Percentiles rank a stretch among this genome's conserved stretches.
Evolutionary conservation across 305 asterid species (phyloP).

Genomic region (Stenogyne calaminthoides): DNA sequence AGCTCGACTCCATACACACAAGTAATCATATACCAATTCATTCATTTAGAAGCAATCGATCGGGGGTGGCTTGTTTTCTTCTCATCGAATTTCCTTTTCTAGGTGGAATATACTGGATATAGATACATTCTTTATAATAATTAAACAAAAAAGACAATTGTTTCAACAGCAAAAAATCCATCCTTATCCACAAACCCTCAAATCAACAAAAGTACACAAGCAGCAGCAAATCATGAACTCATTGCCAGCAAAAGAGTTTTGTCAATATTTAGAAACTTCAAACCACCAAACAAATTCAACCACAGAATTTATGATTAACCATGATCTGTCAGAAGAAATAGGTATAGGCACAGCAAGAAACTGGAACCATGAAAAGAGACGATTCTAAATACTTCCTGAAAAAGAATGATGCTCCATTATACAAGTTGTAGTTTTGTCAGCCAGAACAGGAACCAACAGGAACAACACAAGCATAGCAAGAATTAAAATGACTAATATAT

Average conservation of each 20-base stretch:
- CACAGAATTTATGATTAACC: not conserved
- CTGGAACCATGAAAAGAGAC: not conserved
- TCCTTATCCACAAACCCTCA: not conserved
- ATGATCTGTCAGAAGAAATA: constrained; percentile 16
- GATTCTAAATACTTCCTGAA: not conserved
- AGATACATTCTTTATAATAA: not conserved
- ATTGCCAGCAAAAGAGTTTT: not conserved
- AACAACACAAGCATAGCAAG: constrained; percentile 16
- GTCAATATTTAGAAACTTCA: constrained; percentile 1
- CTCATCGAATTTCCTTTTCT: not conserved
- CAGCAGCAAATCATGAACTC: not conserved
- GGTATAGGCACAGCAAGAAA: not conserved
- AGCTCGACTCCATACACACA: not conserved
- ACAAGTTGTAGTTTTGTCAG: constrained; percentile 5
- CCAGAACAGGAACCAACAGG: constrained; percentile 19
- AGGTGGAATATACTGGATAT: not conserved
- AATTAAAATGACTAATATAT: constrained; percentile 9
- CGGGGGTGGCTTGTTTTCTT: not conserved
- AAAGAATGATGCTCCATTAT: constrained; percentile 7
- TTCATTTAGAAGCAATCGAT: not conserved
- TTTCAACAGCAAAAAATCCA: not conserved
- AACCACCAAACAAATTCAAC: constrained; percentile 9
- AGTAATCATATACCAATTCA: not conserved
- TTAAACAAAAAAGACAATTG: not conserved
- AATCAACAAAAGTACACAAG: constrained; percentile 3